phyloP scores from a whole-genome alignment of 768 basidiomycete species.

The Auricularia sp. region DNA sequence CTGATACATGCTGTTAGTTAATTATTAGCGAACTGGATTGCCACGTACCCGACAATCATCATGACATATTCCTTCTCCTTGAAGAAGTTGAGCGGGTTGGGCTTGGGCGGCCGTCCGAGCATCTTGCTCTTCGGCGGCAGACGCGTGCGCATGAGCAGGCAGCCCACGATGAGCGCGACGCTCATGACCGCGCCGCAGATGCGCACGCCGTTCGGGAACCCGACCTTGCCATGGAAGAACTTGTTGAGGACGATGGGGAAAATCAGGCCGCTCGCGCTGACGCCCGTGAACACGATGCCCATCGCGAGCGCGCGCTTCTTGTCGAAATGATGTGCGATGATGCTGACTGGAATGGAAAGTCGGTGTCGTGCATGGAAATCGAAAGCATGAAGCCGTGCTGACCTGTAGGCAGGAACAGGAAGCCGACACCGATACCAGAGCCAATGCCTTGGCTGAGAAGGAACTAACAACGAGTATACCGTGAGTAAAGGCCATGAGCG shows the following conservation, averaged over 20 bases:
- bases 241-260: constrained; percentile 58
- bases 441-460: constrained; percentile 43
- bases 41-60: constrained; percentile 28
- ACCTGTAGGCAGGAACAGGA: constrained; percentile 33
- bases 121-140: constrained; percentile 25
- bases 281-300: constrained; percentile 45
- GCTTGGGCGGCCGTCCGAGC: neutral
- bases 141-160: constrained; percentile 32
- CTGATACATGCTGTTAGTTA: neutral
- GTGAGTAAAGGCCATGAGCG: no score
- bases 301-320: constrained; percentile 39
- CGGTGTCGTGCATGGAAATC: no score
- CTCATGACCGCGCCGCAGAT: constrained; percentile 35
- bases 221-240: constrained; percentile 25
- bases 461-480: constrained; percentile 21
- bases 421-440: constrained; percentile 36
- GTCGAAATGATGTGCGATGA: constrained; percentile 45
- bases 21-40: neutral
- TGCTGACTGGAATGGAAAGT: constrained; percentile 23
- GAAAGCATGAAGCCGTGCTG: no score
- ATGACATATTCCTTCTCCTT: constrained; percentile 35
- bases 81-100: constrained; percentile 21
- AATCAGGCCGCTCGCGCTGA: constrained; percentile 47
- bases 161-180: constrained; percentile 29
- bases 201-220: constrained; percentile 39